A percentile compares a stretch with the other conserved stretches of the same genome.
phyloP scores from a whole-genome alignment of 139 green algal species.

The Pycnococcus provasolii region DNA sequence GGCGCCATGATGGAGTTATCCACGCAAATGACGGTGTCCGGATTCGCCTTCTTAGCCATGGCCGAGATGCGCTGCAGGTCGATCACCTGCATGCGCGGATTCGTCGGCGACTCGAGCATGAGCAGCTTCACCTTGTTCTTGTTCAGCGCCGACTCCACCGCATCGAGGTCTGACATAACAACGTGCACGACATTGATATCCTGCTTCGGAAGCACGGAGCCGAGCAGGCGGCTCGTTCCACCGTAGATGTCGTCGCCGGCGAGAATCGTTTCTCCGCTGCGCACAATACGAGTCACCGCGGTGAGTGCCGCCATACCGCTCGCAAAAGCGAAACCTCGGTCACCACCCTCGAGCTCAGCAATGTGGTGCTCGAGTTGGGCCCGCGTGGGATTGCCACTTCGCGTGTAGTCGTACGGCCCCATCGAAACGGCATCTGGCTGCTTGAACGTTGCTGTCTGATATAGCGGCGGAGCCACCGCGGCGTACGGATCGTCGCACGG shows the following conservation, averaged over 20 bases:
- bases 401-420: slow-evolving; percentile 92
- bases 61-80: slow-evolving; percentile 68
- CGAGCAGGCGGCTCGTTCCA: slow-evolving; percentile 78
- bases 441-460: slow-evolving; percentile 88
- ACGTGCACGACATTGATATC: slow-evolving; percentile 80
- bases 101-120: slow-evolving; percentile 95
- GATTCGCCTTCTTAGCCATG: slow-evolving; percentile 28
- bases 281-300: slow-evolving; percentile 48
- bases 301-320: slow-evolving; percentile 89
- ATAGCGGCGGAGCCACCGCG: slow-evolving; percentile 70
- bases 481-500: slow-evolving; percentile 59
- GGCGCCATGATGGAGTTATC: slow-evolving; percentile 95
- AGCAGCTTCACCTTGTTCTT: slow-evolving; percentile 56
- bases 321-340: slow-evolving; percentile 76
- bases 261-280: slow-evolving; percentile 32
- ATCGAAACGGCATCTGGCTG: slow-evolving; percentile 66
- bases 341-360: slow-evolving; percentile 71
- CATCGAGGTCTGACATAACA: slow-evolving; percentile 72
- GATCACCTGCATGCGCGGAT: slow-evolving; percentile 91
- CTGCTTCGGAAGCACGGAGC: slow-evolving; percentile 34
- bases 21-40: slow-evolving; percentile 63
- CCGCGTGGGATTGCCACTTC: slow-evolving; percentile 89
- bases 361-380: slow-evolving; percentile 60
- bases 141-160: slow-evolving; percentile 28
- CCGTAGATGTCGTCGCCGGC: slow-evolving; percentile 94